phyloP scores from a whole-genome alignment of 345 rosid genomes.

The Lumnitzera littorea region DNA sequence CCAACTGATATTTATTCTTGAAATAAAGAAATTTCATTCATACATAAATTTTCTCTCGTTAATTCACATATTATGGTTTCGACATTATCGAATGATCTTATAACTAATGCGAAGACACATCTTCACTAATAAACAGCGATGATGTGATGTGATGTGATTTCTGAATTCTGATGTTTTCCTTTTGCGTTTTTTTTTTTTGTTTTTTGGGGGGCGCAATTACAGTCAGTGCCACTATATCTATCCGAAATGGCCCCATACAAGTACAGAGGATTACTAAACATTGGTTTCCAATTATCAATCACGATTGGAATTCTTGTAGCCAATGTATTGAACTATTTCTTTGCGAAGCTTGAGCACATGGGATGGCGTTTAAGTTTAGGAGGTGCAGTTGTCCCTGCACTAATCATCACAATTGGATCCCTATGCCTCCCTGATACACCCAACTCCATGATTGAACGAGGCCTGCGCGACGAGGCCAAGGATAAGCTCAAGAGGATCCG shows the following conservation, averaged over 20 bases:
- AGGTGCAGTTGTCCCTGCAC: slow-evolving; percentile 95
- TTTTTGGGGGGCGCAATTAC: slow-evolving; percentile 23
- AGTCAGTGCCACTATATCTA: slow-evolving; percentile 93
- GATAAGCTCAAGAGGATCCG: slow-evolving; percentile 55
- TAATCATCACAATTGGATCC: slow-evolving; percentile 74
- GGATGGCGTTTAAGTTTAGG: slow-evolving; percentile 97
- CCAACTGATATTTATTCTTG: no score
- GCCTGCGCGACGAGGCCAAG: slow-evolving; percentile 52
- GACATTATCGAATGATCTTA: no score
- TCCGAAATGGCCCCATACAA: slow-evolving; percentile 99
- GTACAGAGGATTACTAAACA: slow-evolving; percentile 87
- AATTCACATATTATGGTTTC: no score
- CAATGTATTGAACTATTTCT: slow-evolving; percentile 74
- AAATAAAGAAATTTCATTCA: no score
- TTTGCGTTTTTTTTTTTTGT: not conserved
- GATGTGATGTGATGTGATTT: not conserved
- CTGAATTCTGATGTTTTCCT: not conserved
- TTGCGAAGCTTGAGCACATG: slow-evolving; percentile 67
- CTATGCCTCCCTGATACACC: slow-evolving; percentile 88
- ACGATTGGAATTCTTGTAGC: slow-evolving; percentile 84
- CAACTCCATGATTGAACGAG: slow-evolving; percentile 92
- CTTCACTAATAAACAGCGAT: no score
- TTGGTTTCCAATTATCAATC: slow-evolving; percentile 87
- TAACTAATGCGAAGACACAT: no score
- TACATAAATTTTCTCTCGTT: no score